Conservation (phyloP, 331 rosid species). For the Malus hybrid region DNA sequence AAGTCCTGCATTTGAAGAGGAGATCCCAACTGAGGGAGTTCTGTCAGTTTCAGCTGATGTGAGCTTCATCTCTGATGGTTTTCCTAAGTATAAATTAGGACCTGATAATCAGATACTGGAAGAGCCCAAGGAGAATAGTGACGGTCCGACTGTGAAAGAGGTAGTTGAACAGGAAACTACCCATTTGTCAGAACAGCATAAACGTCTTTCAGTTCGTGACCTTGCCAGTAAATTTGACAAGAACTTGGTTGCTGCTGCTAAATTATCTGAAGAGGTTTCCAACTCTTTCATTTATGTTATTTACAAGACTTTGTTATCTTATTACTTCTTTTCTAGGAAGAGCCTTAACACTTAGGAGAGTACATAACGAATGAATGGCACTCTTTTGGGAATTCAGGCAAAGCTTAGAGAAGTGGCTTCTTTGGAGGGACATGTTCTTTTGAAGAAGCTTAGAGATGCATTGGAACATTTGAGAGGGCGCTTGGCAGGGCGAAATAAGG, state of each 20-base stretch:
- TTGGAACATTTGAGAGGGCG: slow-evolving; percentile 69
- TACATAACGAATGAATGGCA: neutral
- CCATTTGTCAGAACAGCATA: slow-evolving; percentile 76
- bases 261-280: slow-evolving; percentile 81
- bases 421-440: slow-evolving; percentile 95
- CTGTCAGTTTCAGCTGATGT: slow-evolving; percentile 84
- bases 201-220: slow-evolving; percentile 95
- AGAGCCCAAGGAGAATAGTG: slow-evolving; percentile 58
- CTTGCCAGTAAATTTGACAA: slow-evolving; percentile 96
- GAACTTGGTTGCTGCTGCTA: slow-evolving; percentile 89
- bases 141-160: slow-evolving; percentile 68
- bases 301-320: neutral
- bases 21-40: slow-evolving; percentile 47
- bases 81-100: slow-evolving; percentile 84
- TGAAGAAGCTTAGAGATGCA: slow-evolving; percentile 98
- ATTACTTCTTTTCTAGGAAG: slow-evolving; percentile 6
- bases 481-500: slow-evolving; percentile 72
- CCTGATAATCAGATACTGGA: slow-evolving; percentile 71
- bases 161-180: slow-evolving; percentile 70
- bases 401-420: slow-evolving; percentile 86
- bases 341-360: neutral
- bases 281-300: neutral
- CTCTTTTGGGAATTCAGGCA: slow-evolving; percentile 47
- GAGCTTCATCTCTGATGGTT: slow-evolving; percentile 62
- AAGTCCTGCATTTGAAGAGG: slow-evolving; percentile 63